phyloP scores from a whole-genome alignment of 441 rosid genomes.

The Erodium texanum region DNA sequence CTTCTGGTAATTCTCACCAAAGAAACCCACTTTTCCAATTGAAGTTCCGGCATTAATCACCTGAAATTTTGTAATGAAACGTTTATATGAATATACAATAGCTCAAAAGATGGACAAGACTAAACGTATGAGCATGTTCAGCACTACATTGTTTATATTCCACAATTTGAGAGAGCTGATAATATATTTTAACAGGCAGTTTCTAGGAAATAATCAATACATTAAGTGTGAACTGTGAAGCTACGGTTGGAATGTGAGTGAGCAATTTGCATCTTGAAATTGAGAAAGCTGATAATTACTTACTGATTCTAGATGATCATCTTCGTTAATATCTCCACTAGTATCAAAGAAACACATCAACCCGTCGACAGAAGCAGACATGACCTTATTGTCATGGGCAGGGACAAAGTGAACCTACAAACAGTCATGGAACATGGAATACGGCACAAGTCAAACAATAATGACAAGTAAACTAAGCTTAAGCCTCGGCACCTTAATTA shows the following conservation, averaged over 20 bases:
- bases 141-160: not conserved
- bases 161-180: not conserved
- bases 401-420: slow-evolving; percentile 73
- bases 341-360: slow-evolving; percentile 72
- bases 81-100: not conserved
- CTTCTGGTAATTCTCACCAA: slow-evolving; percentile 51
- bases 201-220: not conserved
- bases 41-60: slow-evolving; percentile 93
- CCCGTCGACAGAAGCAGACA: slow-evolving; percentile 90
- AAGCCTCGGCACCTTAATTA: not conserved
- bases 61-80: slow-evolving; percentile 28
- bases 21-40: slow-evolving; percentile 70
- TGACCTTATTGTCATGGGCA: slow-evolving; percentile 50
- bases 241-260: too few relatives aligned
- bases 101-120: too few relatives aligned
- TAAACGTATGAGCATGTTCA: too few relatives aligned
- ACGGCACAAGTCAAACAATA: not conserved
- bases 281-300: slow-evolving; percentile 19
- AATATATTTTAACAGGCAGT: not conserved
- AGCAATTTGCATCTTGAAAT: too few relatives aligned
- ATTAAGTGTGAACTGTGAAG: too few relatives aligned
- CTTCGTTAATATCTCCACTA: slow-evolving; percentile 65
- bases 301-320: slow-evolving; percentile 82
- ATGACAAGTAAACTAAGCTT: not conserved
- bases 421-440: not conserved